Base-by-base conservation (phyloP, 495 filamentous ascomycete species). In the Cercophora samala region DNA sequence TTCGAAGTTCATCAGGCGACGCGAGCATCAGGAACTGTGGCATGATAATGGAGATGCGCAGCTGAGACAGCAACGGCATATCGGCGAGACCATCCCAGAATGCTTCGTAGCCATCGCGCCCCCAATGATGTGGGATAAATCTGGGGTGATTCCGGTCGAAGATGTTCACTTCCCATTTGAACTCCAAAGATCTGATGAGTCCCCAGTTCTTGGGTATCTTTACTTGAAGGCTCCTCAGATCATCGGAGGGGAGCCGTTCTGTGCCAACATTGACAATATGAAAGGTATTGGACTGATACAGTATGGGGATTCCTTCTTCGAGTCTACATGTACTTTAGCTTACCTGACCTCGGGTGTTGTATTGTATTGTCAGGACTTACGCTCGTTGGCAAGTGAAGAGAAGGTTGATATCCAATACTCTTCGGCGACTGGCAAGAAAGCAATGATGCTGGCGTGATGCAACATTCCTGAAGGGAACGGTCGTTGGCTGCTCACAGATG, bases 11-110 rank as follows among this genome's bases (percentile, higher is more conserved):
- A 0, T 32, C 4, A 9, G 63, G 13, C 9, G 52, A 61, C 0
- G 53, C 4, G 26, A 15, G 15, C 13, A 3, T 17, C 53, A 54
- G 54, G 4, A 21, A 1, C 1, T 60, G 67, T 8, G 64, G 58
- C 24, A 69, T 24, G 32, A 66, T 64, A 22, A 56, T 56, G 53
- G 63, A 64, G 18, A 69, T 66, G 0, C 64, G 58, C 2, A 69
- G 59, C 15, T 26, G 54, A 46, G 60, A 21, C 9, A 69, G 67
- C 5, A 53, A 46, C 3, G 67, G 67, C 64, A 66, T 66, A 5
- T 69, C 67, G 5, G 67, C 64, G n/a, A 69, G 67, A 19, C 63
- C 59, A 26, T 69, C 67, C 67, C 67, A 69, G 4, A 69, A 56
- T 6, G 59, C 67, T 51, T 69, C 67, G 64, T 66, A 66, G 19